Evolutionary conservation across 1,139 yeast species (phyloP).

Genomic region (Suhomyces chickasaworum): DNA sequence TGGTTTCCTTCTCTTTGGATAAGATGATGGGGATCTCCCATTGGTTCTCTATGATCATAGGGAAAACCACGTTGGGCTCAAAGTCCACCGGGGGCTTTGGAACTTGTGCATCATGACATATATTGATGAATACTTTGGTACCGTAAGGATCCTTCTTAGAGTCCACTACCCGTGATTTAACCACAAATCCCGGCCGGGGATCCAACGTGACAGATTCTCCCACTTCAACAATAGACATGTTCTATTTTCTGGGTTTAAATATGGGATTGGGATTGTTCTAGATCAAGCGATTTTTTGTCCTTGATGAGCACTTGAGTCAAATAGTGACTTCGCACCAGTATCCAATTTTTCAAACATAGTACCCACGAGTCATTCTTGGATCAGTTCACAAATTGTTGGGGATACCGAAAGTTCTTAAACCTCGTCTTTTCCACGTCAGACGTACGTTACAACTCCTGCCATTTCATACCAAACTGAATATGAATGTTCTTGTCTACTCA

Average conservation of each 20-base stretch:
- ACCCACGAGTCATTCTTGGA: constrained; percentile 1
- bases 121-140: constrained; percentile 75
- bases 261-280: no score
- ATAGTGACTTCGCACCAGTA: neutral
- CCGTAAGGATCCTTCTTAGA: constrained; percentile 34
- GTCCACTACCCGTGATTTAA: constrained; percentile 56
- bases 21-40: constrained; percentile 87
- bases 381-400: neutral
- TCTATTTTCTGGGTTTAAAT: no score
- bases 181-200: constrained; percentile 66
- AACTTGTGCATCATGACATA: constrained; percentile 65
- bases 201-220: constrained; percentile 18
- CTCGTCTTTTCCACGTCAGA: neutral
- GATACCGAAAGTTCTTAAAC: neutral
- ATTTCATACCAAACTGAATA: constrained; percentile 21
- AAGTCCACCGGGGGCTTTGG: constrained; percentile 56
- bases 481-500: constrained; percentile 82
- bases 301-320: neutral
- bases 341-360: constrained; percentile 5
- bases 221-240: constrained; percentile 13
- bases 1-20: constrained; percentile 53
- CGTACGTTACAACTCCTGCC: neutral
- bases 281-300: neutral
- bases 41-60: constrained; percentile 65
- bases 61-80: constrained; percentile 59